Percentiles rank a stretch among this genome's conserved stretches.
Evolutionary conservation across 192 early-diverging fungal species (phyloP).

Genomic region (Coemansia sp.): DNA sequence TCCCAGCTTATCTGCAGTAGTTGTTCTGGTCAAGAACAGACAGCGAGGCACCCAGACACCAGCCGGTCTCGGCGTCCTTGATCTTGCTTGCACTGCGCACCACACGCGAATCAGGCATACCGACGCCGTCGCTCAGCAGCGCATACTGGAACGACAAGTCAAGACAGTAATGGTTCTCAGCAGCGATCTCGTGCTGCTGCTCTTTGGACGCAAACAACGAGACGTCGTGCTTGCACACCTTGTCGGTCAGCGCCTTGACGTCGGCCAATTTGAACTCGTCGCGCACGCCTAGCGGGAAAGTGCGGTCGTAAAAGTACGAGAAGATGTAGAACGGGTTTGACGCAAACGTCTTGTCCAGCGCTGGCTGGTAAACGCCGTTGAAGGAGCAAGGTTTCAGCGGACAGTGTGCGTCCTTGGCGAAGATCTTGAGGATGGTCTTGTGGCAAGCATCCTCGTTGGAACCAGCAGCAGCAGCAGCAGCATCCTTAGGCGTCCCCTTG

Average conservation of each 20-base stretch:
- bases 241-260: conserved; percentile 65
- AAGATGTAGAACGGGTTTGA: conserved; percentile 87
- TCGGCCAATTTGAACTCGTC: conserved; percentile 72
- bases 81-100: conserved; percentile 91
- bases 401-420: conserved; percentile 74
- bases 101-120: conserved; percentile 65
- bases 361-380: conserved; percentile 89
- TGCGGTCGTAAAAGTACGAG: conserved; percentile 94
- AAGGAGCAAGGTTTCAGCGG: conserved; percentile 76
- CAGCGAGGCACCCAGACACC: conserved; percentile 93
- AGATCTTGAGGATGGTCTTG: conserved; percentile 62
- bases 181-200: conserved; percentile 53
- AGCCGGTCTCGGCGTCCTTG: conserved; percentile 88
- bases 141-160: conserved; percentile 88
- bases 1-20: conserved; percentile 30
- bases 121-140: conserved; percentile 82
- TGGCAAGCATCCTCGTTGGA: conserved; percentile 29
- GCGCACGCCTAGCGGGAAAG: conserved; percentile 68
- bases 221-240: conserved; percentile 62
- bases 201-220: conserved; percentile 58
- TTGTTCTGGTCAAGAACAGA: conserved; percentile 67
- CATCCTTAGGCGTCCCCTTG: conserved; percentile 61
- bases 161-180: conserved; percentile 79
- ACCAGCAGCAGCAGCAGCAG: conserved; percentile 40
- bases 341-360: conserved; percentile 65